Percentiles rank a stretch among this genome's conserved stretches.
Evolutionary conservation across 768 basidiomycete genomes (phyloP).

Genomic region (Mycena belliarum): DNA sequence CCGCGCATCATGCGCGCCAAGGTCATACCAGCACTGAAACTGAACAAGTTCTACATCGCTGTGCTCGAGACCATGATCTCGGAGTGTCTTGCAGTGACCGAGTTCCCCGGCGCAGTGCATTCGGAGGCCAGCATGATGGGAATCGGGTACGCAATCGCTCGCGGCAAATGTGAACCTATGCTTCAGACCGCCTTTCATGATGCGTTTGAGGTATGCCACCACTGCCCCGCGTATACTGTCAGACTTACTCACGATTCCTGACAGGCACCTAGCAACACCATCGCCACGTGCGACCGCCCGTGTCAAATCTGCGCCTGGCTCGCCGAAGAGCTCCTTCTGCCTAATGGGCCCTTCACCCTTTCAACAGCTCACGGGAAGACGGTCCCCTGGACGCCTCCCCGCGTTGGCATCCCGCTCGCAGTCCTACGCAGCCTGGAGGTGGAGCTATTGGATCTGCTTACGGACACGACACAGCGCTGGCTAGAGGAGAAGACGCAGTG

Average conservation of each 20-base stretch:
- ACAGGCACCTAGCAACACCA: constrained; percentile 7
- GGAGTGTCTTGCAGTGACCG: not conserved
- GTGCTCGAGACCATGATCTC: constrained; percentile 1
- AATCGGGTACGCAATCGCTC: constrained; percentile 1
- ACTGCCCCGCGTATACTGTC: not conserved
- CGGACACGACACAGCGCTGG: constrained; percentile 2
- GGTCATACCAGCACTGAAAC: constrained; percentile 2
- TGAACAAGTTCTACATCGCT: not conserved
- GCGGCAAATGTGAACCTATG: not conserved
- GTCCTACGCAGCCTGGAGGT: constrained; percentile 1
- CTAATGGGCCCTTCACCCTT: constrained; percentile 3
- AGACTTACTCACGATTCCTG: too few relatives aligned
- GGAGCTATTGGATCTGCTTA: constrained; percentile 2
- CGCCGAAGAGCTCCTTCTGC: not conserved
- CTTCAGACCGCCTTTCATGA: not conserved
- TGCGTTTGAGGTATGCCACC: constrained; percentile 1
- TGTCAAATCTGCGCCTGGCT: constrained; percentile 14
- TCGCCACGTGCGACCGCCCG: not conserved
- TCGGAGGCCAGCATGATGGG: constrained; percentile 12
- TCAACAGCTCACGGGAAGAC: not conserved
- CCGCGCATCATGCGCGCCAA: constrained; percentile 1
- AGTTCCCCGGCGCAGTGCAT: constrained; percentile 1
- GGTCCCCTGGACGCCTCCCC: constrained; percentile 8
- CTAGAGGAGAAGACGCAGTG: not conserved
- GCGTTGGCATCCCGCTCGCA: constrained; percentile 2